Evolutionary conservation across 2,329 filamentous ascomycete species (phyloP).

Genomic region (Aspergillus thermomutatus): DNA sequence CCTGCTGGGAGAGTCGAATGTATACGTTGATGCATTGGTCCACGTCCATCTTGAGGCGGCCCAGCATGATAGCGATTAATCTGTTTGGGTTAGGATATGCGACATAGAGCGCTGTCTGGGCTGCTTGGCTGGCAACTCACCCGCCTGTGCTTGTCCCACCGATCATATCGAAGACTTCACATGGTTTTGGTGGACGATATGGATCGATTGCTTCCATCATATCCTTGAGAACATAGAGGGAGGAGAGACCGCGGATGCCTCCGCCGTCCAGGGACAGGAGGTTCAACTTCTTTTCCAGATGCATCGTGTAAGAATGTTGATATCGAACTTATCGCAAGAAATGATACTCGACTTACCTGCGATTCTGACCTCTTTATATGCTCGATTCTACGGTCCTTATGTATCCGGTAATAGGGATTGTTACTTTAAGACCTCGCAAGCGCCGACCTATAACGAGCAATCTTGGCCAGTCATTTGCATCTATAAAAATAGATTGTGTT

Average conservation of each 20-base stretch:
- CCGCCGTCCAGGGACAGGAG: constrained; percentile 30
- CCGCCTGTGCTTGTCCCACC: constrained; percentile 33
- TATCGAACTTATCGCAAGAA: neutral
- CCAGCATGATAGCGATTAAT: constrained; percentile 45
- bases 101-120: no score
- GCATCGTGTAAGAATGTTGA: neutral
- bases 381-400: no score
- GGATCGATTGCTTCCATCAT: constrained; percentile 30
- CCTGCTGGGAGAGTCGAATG: constrained; percentile 28
- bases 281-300: neutral
- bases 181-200: constrained; percentile 21
- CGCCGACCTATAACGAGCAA: neutral
- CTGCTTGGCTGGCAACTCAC: constrained; percentile 15
- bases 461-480: neutral
- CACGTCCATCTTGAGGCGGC: constrained; percentile 42
- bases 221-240: constrained; percentile 28
- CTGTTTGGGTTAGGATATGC: neutral
- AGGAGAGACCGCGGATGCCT: constrained; percentile 37
- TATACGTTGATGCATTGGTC: constrained; percentile 42
- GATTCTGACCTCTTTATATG: neutral
- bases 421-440: neutral
- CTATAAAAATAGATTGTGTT: neutral
- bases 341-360: neutral
- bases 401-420: no score
- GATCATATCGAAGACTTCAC: constrained; percentile 40